phyloP scores from a whole-genome alignment of 192 early-diverging fungal genomes.

The Physocladia obscura region DNA sequence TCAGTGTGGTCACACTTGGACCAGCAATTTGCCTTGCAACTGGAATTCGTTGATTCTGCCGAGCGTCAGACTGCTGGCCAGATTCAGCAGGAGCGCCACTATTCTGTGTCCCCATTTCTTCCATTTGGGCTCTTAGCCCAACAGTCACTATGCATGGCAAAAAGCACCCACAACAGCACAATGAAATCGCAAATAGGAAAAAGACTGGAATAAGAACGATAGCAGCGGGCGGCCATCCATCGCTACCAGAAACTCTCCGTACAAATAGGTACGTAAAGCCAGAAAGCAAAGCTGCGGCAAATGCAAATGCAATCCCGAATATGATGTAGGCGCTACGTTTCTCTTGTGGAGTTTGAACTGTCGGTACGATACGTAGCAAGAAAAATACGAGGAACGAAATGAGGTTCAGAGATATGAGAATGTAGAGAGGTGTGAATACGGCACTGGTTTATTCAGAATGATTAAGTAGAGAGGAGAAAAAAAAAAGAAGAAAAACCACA shows the following conservation, averaged over 20 bases:
- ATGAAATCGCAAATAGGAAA: slow-evolving; percentile 42
- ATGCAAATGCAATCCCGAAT: slow-evolving; percentile 26
- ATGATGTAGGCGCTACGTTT: slow-evolving; percentile 8
- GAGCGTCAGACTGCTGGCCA: too few species aligned
- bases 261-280: slow-evolving; percentile 46
- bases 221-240: slow-evolving; percentile 38
- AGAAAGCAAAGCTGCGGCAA: slow-evolving; percentile 38
- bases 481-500: background rate
- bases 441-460: background rate
- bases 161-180: slow-evolving; percentile 51
- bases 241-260: slow-evolving; percentile 24
- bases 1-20: too few species aligned
- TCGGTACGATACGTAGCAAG: background rate
- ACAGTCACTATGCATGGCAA: slow-evolving; percentile 34
- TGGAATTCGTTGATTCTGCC: too few species aligned
- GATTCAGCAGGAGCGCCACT: background rate
- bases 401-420: slow-evolving; percentile 22
- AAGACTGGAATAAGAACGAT: slow-evolving; percentile 57
- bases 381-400: background rate
- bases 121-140: slow-evolving; percentile 10
- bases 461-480: background rate
- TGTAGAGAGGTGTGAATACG: slow-evolving; percentile 10
- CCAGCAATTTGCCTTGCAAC: too few species aligned
- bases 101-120: slow-evolving; percentile 2
- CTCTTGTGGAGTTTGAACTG: slow-evolving; percentile 10